A percentile compares a stretch with the other conserved stretches of the same genome.
Conservation (phyloP, 805 yeast genomes). For the Saccharomycopsis microspora region DNA sequence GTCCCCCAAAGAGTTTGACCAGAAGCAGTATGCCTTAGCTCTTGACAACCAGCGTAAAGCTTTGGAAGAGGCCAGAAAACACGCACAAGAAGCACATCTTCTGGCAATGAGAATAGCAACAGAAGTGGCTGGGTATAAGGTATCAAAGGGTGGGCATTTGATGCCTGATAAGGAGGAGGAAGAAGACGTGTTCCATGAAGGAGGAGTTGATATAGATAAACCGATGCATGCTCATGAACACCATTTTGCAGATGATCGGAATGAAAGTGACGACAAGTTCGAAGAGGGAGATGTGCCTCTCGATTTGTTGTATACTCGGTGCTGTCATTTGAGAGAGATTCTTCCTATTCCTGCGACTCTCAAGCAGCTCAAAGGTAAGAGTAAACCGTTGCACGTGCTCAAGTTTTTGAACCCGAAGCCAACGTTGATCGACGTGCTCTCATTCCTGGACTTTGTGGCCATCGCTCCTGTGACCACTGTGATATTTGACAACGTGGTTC, state of each 20-base stretch:
- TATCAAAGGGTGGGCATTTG: constrained; percentile 17
- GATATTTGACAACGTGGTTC: constrained; percentile 66
- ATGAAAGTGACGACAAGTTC: constrained; percentile 16
- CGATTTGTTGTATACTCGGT: constrained; percentile 76
- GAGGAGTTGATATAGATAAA: constrained; percentile 48
- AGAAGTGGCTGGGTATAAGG: constrained; percentile 43
- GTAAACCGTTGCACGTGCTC: constrained; percentile 65
- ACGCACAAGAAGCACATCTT: constrained; percentile 65
- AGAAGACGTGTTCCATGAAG: constrained; percentile 16
- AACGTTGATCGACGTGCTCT: constrained; percentile 73
- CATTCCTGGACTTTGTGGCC: constrained; percentile 80
- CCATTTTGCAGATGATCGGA: constrained; percentile 31
- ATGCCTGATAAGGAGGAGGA: constrained; percentile 16
- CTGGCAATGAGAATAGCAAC: constrained; percentile 60
- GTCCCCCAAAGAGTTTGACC: constrained; percentile 24
- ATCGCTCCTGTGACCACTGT: constrained; percentile 75
- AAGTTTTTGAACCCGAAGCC: constrained; percentile 81
- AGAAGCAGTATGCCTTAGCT: constrained; percentile 42
- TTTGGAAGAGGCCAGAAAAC: constrained; percentile 50
- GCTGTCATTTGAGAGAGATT: constrained; percentile 87
- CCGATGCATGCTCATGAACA: constrained; percentile 56
- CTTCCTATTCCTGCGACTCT: constrained; percentile 85
- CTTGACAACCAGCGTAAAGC: constrained; percentile 46
- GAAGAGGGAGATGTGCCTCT: constrained; percentile 21
- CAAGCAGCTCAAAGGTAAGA: constrained; percentile 64